Percentiles rank a stretch among this genome's conserved stretches.
Evolutionary conservation across 192 early-diverging fungal species (phyloP).

Genomic region (Spizellomyces punctatus): DNA sequence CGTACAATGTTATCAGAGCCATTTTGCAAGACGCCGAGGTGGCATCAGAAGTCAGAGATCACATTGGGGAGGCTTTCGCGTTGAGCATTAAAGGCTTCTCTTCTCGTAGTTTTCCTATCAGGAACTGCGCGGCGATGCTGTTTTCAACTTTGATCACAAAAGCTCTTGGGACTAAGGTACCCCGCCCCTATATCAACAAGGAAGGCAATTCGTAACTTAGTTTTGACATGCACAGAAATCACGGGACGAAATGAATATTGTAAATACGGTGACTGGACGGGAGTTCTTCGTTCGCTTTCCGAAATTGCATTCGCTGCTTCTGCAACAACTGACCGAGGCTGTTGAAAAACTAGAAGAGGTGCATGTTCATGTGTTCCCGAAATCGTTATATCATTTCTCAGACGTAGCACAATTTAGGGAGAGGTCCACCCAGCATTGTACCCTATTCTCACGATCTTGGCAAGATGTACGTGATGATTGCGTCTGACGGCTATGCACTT

Average conservation of each 20-base stretch:
- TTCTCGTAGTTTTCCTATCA: slow-evolving; percentile 84
- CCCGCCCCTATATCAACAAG: too few species aligned
- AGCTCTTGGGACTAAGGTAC: slow-evolving; percentile 76
- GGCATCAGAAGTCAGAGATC: slow-evolving; percentile 70
- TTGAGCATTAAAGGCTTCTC: slow-evolving; percentile 81
- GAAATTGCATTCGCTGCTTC: slow-evolving; percentile 73
- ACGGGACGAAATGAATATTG: slow-evolving; percentile 68
- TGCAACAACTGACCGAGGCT: slow-evolving; percentile 72
- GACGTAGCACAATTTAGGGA: slow-evolving; percentile 11
- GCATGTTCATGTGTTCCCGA: not conserved
- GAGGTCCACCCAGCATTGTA: slow-evolving; percentile 83
- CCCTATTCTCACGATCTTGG: slow-evolving; percentile 85
- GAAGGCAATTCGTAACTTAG: too few species aligned
- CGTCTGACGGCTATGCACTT: too few species aligned
- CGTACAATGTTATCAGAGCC: slow-evolving; percentile 83
- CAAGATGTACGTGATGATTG: slow-evolving; percentile 40
- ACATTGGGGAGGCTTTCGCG: slow-evolving; percentile 75
- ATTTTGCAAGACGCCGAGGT: slow-evolving; percentile 85
- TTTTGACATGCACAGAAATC: slow-evolving; percentile 37
- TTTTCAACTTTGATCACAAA: slow-evolving; percentile 84
- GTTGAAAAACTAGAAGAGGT: slow-evolving; percentile 57
- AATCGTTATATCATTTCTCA: too few species aligned
- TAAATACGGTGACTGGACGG: slow-evolving; percentile 79
- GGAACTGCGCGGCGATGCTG: slow-evolving; percentile 92
- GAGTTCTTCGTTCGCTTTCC: slow-evolving; percentile 93